Evolutionary conservation across 83 land plant genomes (phyloP).

Genomic region (Diphasiastrum complanatum): DNA sequence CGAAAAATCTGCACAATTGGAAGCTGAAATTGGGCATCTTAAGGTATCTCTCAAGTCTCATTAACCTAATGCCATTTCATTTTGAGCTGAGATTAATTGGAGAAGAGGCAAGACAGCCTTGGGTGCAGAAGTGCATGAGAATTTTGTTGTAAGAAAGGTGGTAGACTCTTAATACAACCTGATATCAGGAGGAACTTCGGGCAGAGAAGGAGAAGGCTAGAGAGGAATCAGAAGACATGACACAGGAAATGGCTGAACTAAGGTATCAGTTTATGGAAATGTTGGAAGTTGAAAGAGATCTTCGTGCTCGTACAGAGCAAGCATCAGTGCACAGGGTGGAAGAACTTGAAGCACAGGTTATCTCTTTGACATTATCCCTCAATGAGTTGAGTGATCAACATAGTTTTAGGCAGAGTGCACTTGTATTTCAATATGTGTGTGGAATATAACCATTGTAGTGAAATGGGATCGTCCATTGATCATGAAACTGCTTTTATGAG

Average conservation of each 20-base stretch:
- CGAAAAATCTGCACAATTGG: too few species aligned
- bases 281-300: constrained; percentile 75
- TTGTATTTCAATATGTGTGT: background rate
- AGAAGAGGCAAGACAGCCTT: too few species aligned
- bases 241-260: constrained; percentile 95
- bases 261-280: constrained; percentile 66
- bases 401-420: background rate
- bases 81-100: too few species aligned
- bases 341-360: constrained; percentile 69
- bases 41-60: too few species aligned
- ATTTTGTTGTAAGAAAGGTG: too few species aligned
- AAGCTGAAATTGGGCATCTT: too few species aligned
- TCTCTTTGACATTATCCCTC: background rate
- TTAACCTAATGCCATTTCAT: too few species aligned
- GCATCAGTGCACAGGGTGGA: constrained; percentile 67
- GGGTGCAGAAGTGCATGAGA: too few species aligned
- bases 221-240: constrained; percentile 88
- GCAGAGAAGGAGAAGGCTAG: constrained; percentile 70
- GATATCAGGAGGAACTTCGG: constrained; percentile 52
- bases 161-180: too few species aligned
- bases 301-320: constrained; percentile 72
- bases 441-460: background rate
- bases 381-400: background rate
- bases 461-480: background rate
- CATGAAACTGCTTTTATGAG: background rate